Conservation (phyloP, 2,329 filamentous ascomycete genomes). For the Ceratocystis colombiana region DNA sequence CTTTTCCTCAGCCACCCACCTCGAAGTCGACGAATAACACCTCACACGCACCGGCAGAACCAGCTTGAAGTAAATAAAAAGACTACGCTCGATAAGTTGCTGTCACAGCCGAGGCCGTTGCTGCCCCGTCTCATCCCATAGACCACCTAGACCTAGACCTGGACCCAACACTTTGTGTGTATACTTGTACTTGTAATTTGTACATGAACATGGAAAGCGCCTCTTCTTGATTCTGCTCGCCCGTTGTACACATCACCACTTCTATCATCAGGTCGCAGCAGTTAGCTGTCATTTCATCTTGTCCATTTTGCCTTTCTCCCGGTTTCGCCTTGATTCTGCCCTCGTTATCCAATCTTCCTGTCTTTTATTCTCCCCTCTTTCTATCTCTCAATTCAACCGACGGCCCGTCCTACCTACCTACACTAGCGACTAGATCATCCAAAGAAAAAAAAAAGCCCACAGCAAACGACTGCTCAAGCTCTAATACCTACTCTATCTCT, state of each 20-base stretch:
- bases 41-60: neutral
- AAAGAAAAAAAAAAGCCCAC: neutral
- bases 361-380: neutral
- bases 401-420: neutral
- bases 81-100: neutral
- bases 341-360: neutral
- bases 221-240: slow-evolving; percentile 18
- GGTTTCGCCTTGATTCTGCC: neutral
- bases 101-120: neutral
- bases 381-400: neutral
- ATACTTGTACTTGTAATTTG: neutral
- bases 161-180: neutral
- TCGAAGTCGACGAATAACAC: neutral
- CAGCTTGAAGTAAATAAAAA: neutral
- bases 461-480: neutral
- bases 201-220: slow-evolving; percentile 14
- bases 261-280: neutral
- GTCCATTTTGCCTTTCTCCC: neutral
- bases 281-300: neutral
- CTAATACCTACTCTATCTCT: no score
- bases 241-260: slow-evolving; percentile 11
- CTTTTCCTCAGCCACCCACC: neutral
- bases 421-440: neutral
- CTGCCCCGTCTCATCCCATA: neutral
- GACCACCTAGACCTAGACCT: neutral